Conservation (phyloP, 2,329 filamentous ascomycete genomes). For the Monilinia aucupariae region DNA sequence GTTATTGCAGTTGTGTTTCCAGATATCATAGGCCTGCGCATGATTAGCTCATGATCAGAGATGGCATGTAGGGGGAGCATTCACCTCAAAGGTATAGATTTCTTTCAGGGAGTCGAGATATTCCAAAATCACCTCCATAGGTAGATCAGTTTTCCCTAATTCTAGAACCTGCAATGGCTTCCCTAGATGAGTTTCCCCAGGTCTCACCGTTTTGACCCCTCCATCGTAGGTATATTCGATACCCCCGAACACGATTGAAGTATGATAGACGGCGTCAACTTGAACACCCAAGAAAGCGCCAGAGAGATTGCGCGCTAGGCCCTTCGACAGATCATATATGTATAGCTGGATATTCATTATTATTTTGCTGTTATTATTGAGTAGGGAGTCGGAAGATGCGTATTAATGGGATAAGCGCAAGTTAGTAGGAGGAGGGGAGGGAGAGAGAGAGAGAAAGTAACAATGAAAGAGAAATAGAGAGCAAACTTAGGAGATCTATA, state of each 20-base stretch:
- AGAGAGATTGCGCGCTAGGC: conserved; percentile 46
- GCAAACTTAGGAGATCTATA: not conserved
- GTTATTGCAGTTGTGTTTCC: conserved; percentile 93
- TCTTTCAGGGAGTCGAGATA: conserved; percentile 79
- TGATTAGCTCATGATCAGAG: conserved; percentile 9
- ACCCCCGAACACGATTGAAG: conserved; percentile 77
- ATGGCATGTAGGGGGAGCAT: not conserved
- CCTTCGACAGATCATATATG: conserved; percentile 69
- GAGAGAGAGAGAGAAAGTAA: conserved; percentile 11
- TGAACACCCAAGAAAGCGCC: conserved; percentile 56
- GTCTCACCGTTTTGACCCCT: conserved; percentile 73
- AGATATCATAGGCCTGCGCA: conserved; percentile 77
- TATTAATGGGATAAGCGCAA: not conserved
- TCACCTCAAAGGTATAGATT: conserved; percentile 74
- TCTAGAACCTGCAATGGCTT: conserved; percentile 69
- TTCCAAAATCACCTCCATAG: conserved; percentile 75
- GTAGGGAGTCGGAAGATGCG: not conserved
- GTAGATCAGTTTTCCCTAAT: conserved; percentile 72
- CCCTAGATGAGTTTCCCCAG: conserved; percentile 83
- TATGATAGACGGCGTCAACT: conserved; percentile 94
- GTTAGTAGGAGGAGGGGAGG: conserved; percentile 1
- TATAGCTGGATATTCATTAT: conserved; percentile 71
- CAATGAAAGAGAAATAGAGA: conserved; percentile 4
- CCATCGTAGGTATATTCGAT: conserved; percentile 88
- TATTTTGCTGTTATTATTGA: conserved; percentile 6